Conservation (phyloP, 139 green algal genomes). For the Chlorella ohadii region DNA sequence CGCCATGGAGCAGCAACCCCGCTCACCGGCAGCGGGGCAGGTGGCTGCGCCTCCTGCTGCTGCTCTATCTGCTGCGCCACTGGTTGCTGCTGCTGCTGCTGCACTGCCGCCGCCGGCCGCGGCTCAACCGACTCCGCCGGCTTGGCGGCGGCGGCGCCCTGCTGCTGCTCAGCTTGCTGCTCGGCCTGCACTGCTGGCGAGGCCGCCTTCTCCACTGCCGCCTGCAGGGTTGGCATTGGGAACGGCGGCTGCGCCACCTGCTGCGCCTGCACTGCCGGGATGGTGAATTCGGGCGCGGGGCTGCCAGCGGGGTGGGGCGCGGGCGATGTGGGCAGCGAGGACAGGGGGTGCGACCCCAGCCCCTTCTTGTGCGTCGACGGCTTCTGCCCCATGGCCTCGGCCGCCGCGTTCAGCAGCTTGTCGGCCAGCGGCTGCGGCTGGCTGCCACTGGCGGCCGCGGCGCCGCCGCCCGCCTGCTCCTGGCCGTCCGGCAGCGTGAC, state of each 20-base stretch:
- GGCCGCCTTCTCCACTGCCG: neutral
- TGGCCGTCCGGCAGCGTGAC: no score
- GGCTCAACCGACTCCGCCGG: neutral
- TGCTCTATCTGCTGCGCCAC: neutral
- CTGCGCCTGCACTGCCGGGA: conserved; percentile 8
- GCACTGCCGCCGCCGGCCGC: neutral
- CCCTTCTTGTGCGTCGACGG: neutral
- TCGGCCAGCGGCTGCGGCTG: neutral
- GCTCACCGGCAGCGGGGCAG: neutral
- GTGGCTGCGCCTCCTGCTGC: neutral
- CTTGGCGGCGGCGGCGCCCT: no score
- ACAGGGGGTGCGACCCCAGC: conserved; percentile 15
- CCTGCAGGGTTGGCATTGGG: neutral
- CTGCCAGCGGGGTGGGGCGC: neutral
- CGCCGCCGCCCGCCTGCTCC: neutral
- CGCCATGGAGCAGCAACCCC: neutral
- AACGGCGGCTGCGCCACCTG: neutral
- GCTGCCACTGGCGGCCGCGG: neutral
- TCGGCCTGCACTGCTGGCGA: neutral
- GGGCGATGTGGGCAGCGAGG: conserved; percentile 16
- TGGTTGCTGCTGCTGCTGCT: neutral
- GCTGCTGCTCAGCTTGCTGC: neutral
- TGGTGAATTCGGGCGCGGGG: conserved; percentile 5
- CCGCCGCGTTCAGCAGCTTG: neutral
- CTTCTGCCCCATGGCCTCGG: no score